Percentiles rank a stretch among this genome's conserved stretches.
Conservation (phyloP, 306 rosid species). For the Styphnolobium japonicum region DNA sequence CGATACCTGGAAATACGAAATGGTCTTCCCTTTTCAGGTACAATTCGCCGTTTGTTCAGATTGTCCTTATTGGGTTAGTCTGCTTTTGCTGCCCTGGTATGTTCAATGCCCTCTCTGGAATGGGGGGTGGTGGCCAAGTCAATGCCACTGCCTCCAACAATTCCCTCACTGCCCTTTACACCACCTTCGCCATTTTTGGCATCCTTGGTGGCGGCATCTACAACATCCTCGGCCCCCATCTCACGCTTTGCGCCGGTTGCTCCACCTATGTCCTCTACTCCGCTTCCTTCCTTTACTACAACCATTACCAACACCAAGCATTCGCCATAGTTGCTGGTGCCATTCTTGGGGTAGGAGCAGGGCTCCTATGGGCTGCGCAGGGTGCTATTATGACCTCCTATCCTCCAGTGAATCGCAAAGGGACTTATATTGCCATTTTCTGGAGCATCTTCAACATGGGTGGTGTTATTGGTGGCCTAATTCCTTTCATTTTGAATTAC, state of each 20-base stretch:
- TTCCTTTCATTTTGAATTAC: constrained; percentile 70
- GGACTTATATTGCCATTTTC: constrained; percentile 77
- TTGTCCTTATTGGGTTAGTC: constrained; percentile 63
- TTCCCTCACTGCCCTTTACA: constrained; percentile 74
- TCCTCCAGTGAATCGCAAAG: constrained; percentile 74
- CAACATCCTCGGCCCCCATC: constrained; percentile 90
- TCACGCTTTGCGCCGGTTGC: constrained; percentile 76
- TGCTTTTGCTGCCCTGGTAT: constrained; percentile 97
- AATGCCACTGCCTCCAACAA: constrained; percentile 73
- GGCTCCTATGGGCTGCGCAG: constrained; percentile 82
- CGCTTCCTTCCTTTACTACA: constrained; percentile 88
- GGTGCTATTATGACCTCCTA: constrained; percentile 97
- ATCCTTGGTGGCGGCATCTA: constrained; percentile 89
- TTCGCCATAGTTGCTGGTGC: constrained; percentile 68
- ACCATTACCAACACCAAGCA: constrained; percentile 62
- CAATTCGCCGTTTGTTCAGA: constrained; percentile 74
- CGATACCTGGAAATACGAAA: background rate
- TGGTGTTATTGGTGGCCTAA: constrained; percentile 84
- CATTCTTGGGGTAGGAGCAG: constrained; percentile 75
- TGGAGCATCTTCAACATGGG: constrained; percentile 97
- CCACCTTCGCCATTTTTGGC: constrained; percentile 79
- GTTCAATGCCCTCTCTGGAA: constrained; percentile 89
- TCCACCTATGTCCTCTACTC: constrained; percentile 74
- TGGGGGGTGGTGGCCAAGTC: constrained; percentile 94
- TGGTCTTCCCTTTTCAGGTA: constrained; percentile 40